These are phyloP conservation scores for Nicotiana attenuata DNA, from an alignment of 257 asterid genomes.

Conservation along the genomic window DNA sequence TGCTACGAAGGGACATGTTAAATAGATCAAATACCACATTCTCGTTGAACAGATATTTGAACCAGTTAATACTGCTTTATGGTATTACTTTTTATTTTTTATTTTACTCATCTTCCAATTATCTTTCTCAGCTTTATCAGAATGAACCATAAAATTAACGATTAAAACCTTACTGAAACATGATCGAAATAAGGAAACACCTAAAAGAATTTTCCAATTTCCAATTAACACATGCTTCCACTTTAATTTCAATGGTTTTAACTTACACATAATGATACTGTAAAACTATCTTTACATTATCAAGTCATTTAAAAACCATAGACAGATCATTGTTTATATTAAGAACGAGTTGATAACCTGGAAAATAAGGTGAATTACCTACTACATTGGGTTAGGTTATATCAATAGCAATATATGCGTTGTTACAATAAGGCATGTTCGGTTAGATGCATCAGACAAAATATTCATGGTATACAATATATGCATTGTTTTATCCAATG, in stretches of 20 bases:
- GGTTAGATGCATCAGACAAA: no score
- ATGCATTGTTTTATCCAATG: no score
- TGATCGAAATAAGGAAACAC: neutral
- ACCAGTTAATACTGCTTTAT: neutral
- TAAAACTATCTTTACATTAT: neutral
- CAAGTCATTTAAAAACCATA: neutral
- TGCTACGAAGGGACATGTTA: neutral
- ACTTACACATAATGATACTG: neutral
- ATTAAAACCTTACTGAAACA: neutral
- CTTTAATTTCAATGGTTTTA: neutral
- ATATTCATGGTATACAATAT: no score
- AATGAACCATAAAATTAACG: neutral
- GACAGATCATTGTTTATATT: neutral
- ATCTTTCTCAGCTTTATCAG: neutral
- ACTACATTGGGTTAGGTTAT: neutral
- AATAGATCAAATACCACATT: neutral
- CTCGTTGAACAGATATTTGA: neutral
- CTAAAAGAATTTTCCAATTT: neutral
- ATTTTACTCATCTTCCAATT: neutral
- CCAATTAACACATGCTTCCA: neutral
- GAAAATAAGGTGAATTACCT: neutral
- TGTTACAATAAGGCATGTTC: no score
- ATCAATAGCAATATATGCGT: neutral
- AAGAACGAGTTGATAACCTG: neutral
- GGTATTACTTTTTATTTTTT: neutral